Conservation (phyloP, 2,329 filamentous ascomycete genomes). For the Trichoderma hamatum region DNA sequence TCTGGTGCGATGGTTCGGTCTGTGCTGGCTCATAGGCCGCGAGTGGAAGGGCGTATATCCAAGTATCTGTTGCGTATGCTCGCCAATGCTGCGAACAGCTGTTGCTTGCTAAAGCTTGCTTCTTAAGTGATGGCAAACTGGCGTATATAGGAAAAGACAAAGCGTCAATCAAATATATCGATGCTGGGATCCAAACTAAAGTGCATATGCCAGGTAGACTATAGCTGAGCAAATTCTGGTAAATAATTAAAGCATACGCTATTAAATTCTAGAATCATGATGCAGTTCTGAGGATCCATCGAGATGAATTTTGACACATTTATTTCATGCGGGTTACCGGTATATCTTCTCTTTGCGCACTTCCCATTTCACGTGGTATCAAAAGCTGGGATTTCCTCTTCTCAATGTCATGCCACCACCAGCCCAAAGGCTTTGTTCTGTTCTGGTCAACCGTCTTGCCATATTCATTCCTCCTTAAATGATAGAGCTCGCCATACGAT, state of each 20-base stretch:
- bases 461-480: neutral
- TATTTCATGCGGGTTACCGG: neutral
- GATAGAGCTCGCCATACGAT: neutral
- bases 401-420: neutral
- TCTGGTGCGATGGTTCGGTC: neutral
- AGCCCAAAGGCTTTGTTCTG: neutral
- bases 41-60: neutral
- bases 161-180: neutral
- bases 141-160: neutral
- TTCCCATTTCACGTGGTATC: slow-evolving; percentile 1
- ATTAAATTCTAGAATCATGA: neutral
- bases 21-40: neutral
- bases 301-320: neutral
- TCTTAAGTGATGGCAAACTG: neutral
- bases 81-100: neutral
- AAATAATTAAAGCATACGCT: neutral
- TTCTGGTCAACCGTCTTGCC: neutral
- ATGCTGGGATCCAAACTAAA: neutral
- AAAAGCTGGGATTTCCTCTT: slow-evolving; percentile 7
- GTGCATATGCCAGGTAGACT: neutral
- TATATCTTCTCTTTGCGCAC: neutral
- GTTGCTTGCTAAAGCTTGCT: too few species aligned
- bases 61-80: neutral
- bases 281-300: neutral
- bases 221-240: neutral